Conservation (phyloP, 345 rosid species). For the Dovyalis caffra region DNA sequence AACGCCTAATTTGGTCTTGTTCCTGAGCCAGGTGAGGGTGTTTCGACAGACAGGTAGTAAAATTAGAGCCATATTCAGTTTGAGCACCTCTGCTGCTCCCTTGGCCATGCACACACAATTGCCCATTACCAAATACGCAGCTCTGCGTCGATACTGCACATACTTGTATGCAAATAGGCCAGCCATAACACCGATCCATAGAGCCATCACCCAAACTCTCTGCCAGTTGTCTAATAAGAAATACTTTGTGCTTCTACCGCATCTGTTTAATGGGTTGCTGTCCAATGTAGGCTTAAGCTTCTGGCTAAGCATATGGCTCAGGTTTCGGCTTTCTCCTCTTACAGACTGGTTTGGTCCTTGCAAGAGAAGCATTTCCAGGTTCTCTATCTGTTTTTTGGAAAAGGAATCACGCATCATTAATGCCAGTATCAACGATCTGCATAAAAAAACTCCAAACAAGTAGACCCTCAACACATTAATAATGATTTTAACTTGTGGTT, state of each 20-base stretch:
- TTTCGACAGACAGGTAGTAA: constrained; percentile 72
- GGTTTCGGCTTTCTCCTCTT: constrained; percentile 60
- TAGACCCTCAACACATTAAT: background rate
- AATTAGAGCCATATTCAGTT: constrained; percentile 78
- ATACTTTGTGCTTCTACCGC: constrained; percentile 40
- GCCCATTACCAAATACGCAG: constrained; percentile 63
- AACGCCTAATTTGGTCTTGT: constrained; percentile 58
- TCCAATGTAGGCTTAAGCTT: constrained; percentile 58
- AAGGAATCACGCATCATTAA: background rate
- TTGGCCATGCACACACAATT: constrained; percentile 70
- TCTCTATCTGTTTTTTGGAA: constrained; percentile 47
- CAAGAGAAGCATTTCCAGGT: constrained; percentile 60
- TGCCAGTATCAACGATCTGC: background rate
- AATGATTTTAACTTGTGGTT: background rate
- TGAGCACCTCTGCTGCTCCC: constrained; percentile 74
- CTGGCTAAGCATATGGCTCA: constrained; percentile 77
- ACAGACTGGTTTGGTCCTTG: constrained; percentile 54
- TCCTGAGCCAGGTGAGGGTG: constrained; percentile 82
- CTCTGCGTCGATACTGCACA: constrained; percentile 45
- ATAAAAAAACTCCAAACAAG: background rate
- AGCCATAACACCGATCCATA: constrained; percentile 61
- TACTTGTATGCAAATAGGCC: constrained; percentile 59
- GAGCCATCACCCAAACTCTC: constrained; percentile 64
- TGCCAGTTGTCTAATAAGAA: constrained; percentile 71
- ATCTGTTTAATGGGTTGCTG: constrained; percentile 47